phyloP scores from a whole-genome alignment of 345 rosid species.

The Arabis hirsuta region DNA sequence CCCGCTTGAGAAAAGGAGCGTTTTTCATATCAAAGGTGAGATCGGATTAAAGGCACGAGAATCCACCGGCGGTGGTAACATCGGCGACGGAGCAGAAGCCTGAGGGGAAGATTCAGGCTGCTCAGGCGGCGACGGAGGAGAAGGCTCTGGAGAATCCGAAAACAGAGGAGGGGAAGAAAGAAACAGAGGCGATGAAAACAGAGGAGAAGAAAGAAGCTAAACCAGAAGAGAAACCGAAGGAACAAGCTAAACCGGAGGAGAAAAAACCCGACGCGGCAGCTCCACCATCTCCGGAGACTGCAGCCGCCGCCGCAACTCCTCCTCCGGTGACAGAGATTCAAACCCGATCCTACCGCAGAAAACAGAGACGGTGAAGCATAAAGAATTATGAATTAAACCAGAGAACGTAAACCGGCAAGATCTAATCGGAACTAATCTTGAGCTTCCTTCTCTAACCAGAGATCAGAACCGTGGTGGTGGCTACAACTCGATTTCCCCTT shows the following conservation, averaged over 20 bases:
- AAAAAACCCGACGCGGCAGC: conserved; percentile 44
- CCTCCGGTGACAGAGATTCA: conserved; percentile 46
- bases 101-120: conserved; percentile 35
- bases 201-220: conserved; percentile 54
- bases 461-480: conserved; percentile 62
- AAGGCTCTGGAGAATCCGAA: conserved; percentile 39
- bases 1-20: conserved; percentile 88
- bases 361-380: conserved; percentile 46
- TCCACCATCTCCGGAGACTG: conserved; percentile 39
- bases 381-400: conserved; percentile 37
- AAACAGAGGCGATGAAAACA: conserved; percentile 41
- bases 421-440: conserved; percentile 50
- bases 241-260: conserved; percentile 41
- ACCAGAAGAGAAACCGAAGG: conserved; percentile 47
- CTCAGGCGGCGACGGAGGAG: conserved; percentile 40
- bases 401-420: conserved; percentile 46
- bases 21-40: conserved; percentile 87
- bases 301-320: conserved; percentile 29
- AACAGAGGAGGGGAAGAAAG: conserved; percentile 43
- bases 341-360: conserved; percentile 55
- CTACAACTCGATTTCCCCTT: no score
- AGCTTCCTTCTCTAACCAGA: conserved; percentile 58
- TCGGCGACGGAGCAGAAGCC: conserved; percentile 38
- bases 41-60: conserved; percentile 75
- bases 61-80: conserved; percentile 46